Percentiles rank a stretch among this genome's conserved stretches.
phyloP scores from a whole-genome alignment of 169 alveolate genomes.

The Theileria parva region DNA sequence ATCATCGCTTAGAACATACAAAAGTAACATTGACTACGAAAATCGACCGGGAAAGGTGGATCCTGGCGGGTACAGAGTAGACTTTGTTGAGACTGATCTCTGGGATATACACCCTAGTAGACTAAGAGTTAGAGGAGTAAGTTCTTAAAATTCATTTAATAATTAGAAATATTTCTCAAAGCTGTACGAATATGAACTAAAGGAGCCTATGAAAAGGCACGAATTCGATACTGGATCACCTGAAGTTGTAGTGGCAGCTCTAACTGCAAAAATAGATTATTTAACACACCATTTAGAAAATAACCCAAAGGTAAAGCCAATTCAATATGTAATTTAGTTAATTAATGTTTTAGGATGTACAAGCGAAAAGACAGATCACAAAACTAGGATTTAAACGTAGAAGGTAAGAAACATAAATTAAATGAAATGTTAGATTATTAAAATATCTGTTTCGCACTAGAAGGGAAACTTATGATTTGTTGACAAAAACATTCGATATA shows the following conservation, averaged over 20 bases:
- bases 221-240: slow-evolving; percentile 59
- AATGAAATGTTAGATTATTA: slow-evolving; percentile 7
- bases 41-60: slow-evolving; percentile 52
- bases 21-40: slow-evolving; percentile 30
- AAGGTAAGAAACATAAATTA: background rate
- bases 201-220: slow-evolving; percentile 65
- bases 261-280: slow-evolving; percentile 63
- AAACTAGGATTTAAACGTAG: slow-evolving; percentile 44
- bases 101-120: slow-evolving; percentile 57
- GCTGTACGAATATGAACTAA: slow-evolving; percentile 52
- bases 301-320: slow-evolving; percentile 18
- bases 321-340: background rate
- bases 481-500: slow-evolving; percentile 52
- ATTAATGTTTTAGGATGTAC: slow-evolving; percentile 29
- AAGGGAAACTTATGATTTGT: slow-evolving; percentile 25
- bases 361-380: slow-evolving; percentile 47
- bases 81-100: slow-evolving; percentile 36
- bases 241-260: slow-evolving; percentile 53
- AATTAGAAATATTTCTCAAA: slow-evolving; percentile 44
- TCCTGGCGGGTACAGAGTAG: slow-evolving; percentile 41
- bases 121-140: slow-evolving; percentile 53
- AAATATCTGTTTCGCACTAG: slow-evolving; percentile 53
- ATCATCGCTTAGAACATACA: slow-evolving; percentile 42
- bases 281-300: slow-evolving; percentile 31
- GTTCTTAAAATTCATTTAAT: background rate